Base-by-base conservation (phyloP, 2,329 filamentous ascomycete species). In the Raffaelea arxii region DNA sequence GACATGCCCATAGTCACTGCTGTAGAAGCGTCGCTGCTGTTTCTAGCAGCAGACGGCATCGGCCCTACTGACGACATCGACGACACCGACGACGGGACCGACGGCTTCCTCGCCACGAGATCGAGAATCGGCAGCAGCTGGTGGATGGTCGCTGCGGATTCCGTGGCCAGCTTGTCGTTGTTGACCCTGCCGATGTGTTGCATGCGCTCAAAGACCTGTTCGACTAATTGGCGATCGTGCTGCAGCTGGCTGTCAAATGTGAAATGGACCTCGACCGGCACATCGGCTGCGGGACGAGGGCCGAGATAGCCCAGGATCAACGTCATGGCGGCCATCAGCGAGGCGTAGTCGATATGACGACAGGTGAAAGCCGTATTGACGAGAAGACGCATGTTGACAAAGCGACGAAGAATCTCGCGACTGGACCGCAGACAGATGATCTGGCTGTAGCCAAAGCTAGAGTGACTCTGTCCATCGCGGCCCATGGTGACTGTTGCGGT, bases 271-370 rank as follows among this genome's bases (percentile, higher is more conserved):
- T 4, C 44, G 11, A 4, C 44, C 24, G 25, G 21, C 24, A n/a
- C 45, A 22, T 24, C 41, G 14, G 44, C 35, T 1, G 41, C 36
- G 7, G 43, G 53, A 2, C 43, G 52, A 10, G 51, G 64, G 12
- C 68, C 65, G 1, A 77, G 63, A 50, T 78, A 71, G 0, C 70
- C 69, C 1, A 77, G 59, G 23, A 75, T 63, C 3, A 78, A 60
- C 1, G 72, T 70, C 61, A 72, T 70, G 30, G 67, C 65, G 0
- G 72, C 72, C 2, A 76, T 69, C 4, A 77, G 62, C 0, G 70
- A 68, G 2, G 71, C 64, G 51, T 75, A 78, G 56, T 78, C 73
- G 18, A 70, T 62, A 41, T 72, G 70, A 1, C 72, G 69, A 35
- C 69, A 72, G 18, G 65, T 65, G 41, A 62, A 63, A 3, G 63